phyloP scores from a whole-genome alignment of 352 stramenopile genomes.

The Phytophthora citricola region DNA sequence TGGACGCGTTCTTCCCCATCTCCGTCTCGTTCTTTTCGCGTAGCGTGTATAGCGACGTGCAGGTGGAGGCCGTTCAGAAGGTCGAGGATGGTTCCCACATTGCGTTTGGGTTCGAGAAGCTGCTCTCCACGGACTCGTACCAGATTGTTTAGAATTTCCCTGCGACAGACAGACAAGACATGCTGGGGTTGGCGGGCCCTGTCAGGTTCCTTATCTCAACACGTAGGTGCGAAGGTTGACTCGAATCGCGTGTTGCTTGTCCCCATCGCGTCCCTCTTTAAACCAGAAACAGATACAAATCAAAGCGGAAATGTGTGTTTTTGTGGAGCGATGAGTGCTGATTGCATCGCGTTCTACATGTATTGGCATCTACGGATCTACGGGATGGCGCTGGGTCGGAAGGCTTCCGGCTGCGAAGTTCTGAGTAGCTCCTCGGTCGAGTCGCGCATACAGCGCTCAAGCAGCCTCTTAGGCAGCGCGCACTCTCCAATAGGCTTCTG shows the following conservation, averaged over 20 bases:
- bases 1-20: constrained; percentile 90
- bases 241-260: constrained; percentile 24
- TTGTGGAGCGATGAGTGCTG: constrained; percentile 21
- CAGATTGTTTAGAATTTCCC: constrained; percentile 82
- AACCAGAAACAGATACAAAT: constrained; percentile 50
- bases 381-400: constrained; percentile 41
- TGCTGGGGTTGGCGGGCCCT: constrained; percentile 12
- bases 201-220: constrained; percentile 17
- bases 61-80: constrained; percentile 79
- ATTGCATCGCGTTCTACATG: constrained; percentile 3
- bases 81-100: constrained; percentile 77
- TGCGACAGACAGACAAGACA: constrained; percentile 8
- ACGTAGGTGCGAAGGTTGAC: constrained; percentile 25
- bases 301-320: constrained; percentile 38
- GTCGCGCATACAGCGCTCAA: constrained; percentile 79
- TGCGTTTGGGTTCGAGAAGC: constrained; percentile 87
- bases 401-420: constrained; percentile 66
- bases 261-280: constrained; percentile 22
- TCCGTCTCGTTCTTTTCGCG: constrained; percentile 91
- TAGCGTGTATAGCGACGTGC: constrained; percentile 86
- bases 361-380: constrained; percentile 35
- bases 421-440: constrained; percentile 72
- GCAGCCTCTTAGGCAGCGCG: constrained; percentile 54
- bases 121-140: constrained; percentile 89
- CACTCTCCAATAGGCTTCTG: constrained; percentile 56